Base-by-base conservation (phyloP, 257 asterid genomes). In the Plantago elongata region DNA sequence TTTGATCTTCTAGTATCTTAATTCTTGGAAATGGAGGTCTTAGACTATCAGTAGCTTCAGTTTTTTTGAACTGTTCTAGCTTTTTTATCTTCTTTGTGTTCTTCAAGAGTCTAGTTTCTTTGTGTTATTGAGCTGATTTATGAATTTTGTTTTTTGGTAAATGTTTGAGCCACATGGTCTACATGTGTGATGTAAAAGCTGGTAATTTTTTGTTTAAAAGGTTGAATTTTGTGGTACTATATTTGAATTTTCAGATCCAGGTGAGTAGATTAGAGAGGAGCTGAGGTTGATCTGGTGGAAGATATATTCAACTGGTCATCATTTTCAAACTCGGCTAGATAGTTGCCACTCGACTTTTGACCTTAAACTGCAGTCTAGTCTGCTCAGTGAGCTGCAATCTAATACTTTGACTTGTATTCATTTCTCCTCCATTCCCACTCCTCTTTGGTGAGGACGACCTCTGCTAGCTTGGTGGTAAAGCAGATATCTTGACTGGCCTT, bases 191-290 rank as follows among this genome's bases (percentile, higher is more conserved):
- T 69, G 45, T 34, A 22, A 42, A 44, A 37, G 45, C 6, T 8
- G 40, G 54, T 43, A 18, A 15, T 42, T 61, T 51, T 11, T 45
- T 27, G 11, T 47, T 52, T 30, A 37, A 55, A 30, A n/a, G 64
- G 55, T 64, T 72, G 44, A 47, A 54, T 50, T 57, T 47, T 5
- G 27, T 52, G 61, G 48, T 22, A 60, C 30, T 60, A 37, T 65
- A 16, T 60, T 45, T 43, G 16, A 60, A 51, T 72, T 72, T 65
- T 71, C 83, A 77, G 92, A 78, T 83, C 83, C 76, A 57, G 69
- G 62, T 7, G 40, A 34, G 8, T 73, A 62, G 64, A 48, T 61
- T 75, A 61, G 66, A 62, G 63, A 65, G 75, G 48, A 54, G 56
- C 69, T 56, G 71, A 57, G 69, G 66, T 57, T 57, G 68, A 64